phyloP scores from a whole-genome alignment of 176 grass and related monocot genomes.

The Aegilops tauschii region DNA sequence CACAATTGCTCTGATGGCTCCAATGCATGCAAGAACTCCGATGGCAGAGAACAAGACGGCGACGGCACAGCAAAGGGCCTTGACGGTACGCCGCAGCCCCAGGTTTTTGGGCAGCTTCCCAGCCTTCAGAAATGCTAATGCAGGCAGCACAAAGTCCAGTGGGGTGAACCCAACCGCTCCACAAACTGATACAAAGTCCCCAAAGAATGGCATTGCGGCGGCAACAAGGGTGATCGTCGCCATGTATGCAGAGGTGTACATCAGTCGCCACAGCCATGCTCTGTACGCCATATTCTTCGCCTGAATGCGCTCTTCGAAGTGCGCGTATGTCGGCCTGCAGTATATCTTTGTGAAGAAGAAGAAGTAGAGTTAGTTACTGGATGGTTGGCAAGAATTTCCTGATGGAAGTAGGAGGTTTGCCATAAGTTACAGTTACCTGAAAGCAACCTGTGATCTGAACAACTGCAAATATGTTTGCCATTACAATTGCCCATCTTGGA shows the following conservation, averaged over 20 bases:
- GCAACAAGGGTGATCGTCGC: conserved; percentile 46
- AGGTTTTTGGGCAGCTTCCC: conserved; percentile 35
- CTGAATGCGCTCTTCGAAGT: conserved; percentile 39
- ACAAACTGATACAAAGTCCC: conserved; percentile 80
- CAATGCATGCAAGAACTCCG: conserved; percentile 55
- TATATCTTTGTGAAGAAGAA: conserved; percentile 55
- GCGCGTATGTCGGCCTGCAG: conserved; percentile 63
- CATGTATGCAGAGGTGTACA: conserved; percentile 58
- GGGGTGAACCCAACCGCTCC: conserved; percentile 79
- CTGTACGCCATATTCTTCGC: conserved; percentile 1
- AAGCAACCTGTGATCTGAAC: conserved; percentile 85
- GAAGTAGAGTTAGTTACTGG: conserved; percentile 23
- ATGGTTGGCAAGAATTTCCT: not conserved
- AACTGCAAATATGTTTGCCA: conserved; percentile 89
- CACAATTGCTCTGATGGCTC: conserved; percentile 62
- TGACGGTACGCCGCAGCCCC: conserved; percentile 12
- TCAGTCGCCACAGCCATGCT: conserved; percentile 38
- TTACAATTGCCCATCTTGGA: conserved; percentile 65
- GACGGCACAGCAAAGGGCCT: conserved; percentile 25
- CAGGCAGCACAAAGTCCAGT: conserved; percentile 77
- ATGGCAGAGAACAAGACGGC: conserved; percentile 46
- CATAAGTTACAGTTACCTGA: conserved; percentile 44
- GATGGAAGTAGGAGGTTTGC: not conserved
- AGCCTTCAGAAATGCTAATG: conserved; percentile 50
- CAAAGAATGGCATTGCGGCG: conserved; percentile 75